Base-by-base conservation (phyloP, 148 eudicot species). In the Fagopyrum homotropicum region DNA sequence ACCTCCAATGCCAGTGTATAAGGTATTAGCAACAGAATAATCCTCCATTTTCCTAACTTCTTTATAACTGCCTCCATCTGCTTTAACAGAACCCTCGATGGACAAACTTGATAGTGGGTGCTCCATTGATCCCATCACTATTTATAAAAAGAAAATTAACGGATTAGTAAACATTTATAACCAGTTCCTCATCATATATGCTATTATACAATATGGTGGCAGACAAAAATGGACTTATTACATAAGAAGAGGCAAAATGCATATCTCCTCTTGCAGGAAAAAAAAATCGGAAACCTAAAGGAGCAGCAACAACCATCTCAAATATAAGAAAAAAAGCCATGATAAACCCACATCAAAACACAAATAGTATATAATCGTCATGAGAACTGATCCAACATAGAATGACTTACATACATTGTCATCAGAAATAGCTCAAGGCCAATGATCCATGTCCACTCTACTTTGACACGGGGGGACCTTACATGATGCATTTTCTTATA, bases 81-180 rank as follows among this genome's bases (percentile, higher is more conserved):
- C 83, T 82, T 73, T 78, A 47, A 94, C 76, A 55, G 87, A 86
- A 74, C 98, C 98, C 79, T 88, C 83, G 74, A 94, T 77, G 75
- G 90, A 85, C 57, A 94, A 85, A 80, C 81, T 87, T 70, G 84
- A 75, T 78, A 94, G 77, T 12, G 98, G 96, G 85, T 94, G 98
- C 74, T 84, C 87, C 84, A 82, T 82, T 22, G 98, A 94, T 78
- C 98, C 98, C 84, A 94, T 84, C 48, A 93, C 98, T 93, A 85
- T 79, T 61, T 76, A 66, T 55, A 45, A 19, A 72, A 46, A 17
- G 30, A 8, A 47, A 46, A 35, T 10, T 40, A 47, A 52, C 19
- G 75, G 52, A 73, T 49, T 51, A 52, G 61, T 73, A 73, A 75
- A 30, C 57, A 74, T 35, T 45, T 66, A 46, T 15, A 66, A 46